Evolutionary conservation across 2,329 filamentous ascomycete species (phyloP).

Genomic region (Epichloe elymi): DNA sequence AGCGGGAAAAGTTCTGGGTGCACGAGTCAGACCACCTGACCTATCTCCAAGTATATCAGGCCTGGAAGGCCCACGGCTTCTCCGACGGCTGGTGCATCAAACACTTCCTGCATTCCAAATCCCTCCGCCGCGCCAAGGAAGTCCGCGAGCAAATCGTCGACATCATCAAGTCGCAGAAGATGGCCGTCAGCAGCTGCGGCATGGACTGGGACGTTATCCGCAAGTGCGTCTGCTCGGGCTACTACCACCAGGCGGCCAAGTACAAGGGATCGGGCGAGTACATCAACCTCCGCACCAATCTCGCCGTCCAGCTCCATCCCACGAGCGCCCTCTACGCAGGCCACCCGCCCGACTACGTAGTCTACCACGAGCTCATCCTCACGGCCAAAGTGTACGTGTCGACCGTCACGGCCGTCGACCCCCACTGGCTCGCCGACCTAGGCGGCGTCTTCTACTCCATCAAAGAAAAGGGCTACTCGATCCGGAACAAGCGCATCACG

Average conservation of each 20-base stretch:
- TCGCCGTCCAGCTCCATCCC: conserved; percentile 87
- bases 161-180: conserved; percentile 89
- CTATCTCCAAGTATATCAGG: conserved; percentile 85
- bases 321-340: conserved; percentile 90
- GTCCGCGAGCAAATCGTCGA: conserved; percentile 87
- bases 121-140: conserved; percentile 79
- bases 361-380: conserved; percentile 95
- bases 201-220: conserved; percentile 95
- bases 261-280: conserved; percentile 96
- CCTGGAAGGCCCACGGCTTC: conserved; percentile 85
- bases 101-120: conserved; percentile 94
- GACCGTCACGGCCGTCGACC: conserved; percentile 89
- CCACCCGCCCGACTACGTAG: conserved; percentile 89
- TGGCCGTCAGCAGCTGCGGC: conserved; percentile 75
- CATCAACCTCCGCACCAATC: conserved; percentile 87
- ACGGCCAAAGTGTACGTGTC: conserved; percentile 98
- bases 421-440: conserved; percentile 91
- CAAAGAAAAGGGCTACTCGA: conserved; percentile 93
- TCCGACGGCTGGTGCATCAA: conserved; percentile 85
- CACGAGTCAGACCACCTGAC: conserved; percentile 95
- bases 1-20: conserved; percentile 96
- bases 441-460: conserved; percentile 95
- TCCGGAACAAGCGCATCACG: conserved; percentile 70
- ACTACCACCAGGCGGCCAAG: conserved; percentile 94
- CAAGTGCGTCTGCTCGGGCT: conserved; percentile 93